Percentiles rank a stretch among this genome's conserved stretches.
Evolutionary conservation across 208 protist species (phyloP).

Genomic region (Trypanosoma avium): DNA sequence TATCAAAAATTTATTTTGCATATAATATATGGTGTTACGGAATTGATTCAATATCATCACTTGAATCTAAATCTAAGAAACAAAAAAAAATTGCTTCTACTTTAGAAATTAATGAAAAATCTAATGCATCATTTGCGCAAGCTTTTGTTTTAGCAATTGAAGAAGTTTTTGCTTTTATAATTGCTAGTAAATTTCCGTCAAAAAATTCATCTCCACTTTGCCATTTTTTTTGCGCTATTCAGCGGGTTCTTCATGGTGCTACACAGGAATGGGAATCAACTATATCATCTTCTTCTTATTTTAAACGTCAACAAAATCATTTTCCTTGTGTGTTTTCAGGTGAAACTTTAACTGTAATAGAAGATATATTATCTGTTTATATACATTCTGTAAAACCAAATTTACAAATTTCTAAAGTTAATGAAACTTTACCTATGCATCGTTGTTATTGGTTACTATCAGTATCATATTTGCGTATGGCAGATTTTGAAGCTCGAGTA

Average conservation of each 20-base stretch:
- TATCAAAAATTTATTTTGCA: too few relatives aligned
- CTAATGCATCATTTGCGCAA: slow-evolving; percentile 4
- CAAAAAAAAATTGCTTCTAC: background rate
- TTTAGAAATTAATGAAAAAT: background rate
- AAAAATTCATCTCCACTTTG: background rate
- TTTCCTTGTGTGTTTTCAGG: too few relatives aligned
- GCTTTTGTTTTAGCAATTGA: slow-evolving; percentile 14
- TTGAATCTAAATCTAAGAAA: too few relatives aligned
- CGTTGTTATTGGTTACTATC: slow-evolving; percentile 47
- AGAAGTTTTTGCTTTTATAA: slow-evolving; percentile 10
- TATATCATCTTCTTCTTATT: slow-evolving; percentile 28
- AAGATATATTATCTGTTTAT: slow-evolving; percentile 33
- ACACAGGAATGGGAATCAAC: slow-evolving; percentile 9
- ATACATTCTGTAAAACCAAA: background rate
- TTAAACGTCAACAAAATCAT: too few relatives aligned
- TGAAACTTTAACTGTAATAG: slow-evolving; percentile 35
- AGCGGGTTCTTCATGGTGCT: background rate
- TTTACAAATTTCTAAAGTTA: background rate
- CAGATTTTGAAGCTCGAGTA: slow-evolving; percentile 18
- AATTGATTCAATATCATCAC: too few relatives aligned
- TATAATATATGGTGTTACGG: background rate
- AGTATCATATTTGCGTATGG: slow-evolving; percentile 45
- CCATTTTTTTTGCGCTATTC: slow-evolving; percentile 1
- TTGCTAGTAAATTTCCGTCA: background rate
- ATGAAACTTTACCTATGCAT: slow-evolving; percentile 14